These are phyloP conservation scores for Alternaria tenuissima DNA, from an alignment of 2,329 filamentous ascomycete species.

Conservation along the genomic window DNA sequence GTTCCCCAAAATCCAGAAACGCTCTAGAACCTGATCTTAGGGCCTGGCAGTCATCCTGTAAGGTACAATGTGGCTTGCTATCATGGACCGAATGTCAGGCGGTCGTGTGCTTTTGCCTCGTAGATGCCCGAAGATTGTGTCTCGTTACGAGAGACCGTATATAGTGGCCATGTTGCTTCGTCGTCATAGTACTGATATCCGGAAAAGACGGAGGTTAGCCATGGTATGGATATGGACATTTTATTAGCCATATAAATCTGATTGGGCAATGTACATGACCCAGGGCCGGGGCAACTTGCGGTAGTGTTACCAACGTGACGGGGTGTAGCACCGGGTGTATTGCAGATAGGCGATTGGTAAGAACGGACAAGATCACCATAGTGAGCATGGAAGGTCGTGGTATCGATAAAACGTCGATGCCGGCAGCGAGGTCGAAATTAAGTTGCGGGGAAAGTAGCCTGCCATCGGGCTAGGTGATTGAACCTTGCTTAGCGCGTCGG, in stretches of 20 bases:
- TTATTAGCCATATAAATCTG: constrained; percentile 1
- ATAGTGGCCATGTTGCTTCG: neutral
- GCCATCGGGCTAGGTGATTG: constrained; percentile 1
- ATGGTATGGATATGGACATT: neutral
- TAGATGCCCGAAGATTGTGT: neutral
- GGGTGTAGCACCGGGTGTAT: constrained; percentile 1
- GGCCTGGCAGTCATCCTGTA: neutral
- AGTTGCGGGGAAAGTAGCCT: constrained; percentile 10
- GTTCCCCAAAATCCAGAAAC: neutral
- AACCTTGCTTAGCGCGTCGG: constrained; percentile 8
- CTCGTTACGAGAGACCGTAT: neutral
- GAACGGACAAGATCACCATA: neutral
- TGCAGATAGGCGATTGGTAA: neutral
- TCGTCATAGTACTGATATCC: neutral
- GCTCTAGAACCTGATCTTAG: neutral
- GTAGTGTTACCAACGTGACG: constrained; percentile 6
- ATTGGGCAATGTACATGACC: constrained; percentile 3
- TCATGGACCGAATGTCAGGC: neutral
- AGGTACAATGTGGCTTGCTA: constrained; percentile 1
- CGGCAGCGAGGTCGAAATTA: constrained; percentile 1
- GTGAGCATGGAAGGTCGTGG: neutral
- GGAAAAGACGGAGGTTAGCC: neutral
- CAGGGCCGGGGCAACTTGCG: neutral
- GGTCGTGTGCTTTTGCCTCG: neutral
- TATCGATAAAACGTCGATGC: neutral